A percentile compares a stretch with the other conserved stretches of the same genome.
Evolutionary conservation across 345 rosid species (phyloP).

Genomic region (Viola odorata): DNA sequence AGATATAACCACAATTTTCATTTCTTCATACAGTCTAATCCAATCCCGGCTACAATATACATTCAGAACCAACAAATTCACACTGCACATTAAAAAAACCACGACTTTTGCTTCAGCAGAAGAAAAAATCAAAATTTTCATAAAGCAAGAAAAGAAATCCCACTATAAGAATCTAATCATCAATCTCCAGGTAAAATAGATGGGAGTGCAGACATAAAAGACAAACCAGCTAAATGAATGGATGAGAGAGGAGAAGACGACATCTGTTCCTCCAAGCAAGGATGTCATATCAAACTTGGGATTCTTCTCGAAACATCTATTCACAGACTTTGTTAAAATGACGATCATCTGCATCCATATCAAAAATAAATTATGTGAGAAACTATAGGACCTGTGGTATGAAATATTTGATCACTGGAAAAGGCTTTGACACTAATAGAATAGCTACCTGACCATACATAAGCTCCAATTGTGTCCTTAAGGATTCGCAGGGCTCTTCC

Average conservation of each 20-base stretch:
- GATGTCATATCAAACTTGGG: slow-evolving; percentile 98
- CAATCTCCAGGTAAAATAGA: slow-evolving; percentile 1
- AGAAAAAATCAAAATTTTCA: background rate
- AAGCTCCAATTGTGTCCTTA: slow-evolving; percentile 89
- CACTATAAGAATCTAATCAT: background rate
- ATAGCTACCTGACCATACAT: slow-evolving; percentile 85
- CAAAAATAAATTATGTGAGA: slow-evolving; percentile 12
- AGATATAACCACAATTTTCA: too few species aligned
- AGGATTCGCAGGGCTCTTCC: slow-evolving; percentile 83
- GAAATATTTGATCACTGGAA: background rate
- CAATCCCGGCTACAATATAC: too few species aligned
- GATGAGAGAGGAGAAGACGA: slow-evolving; percentile 93
- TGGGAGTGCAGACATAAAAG: slow-evolving; percentile 11
- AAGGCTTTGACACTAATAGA: background rate
- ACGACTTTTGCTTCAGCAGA: background rate
- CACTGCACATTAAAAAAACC: too few species aligned
- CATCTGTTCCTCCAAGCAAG: slow-evolving; percentile 97
- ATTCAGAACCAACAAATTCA: too few species aligned
- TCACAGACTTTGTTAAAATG: slow-evolving; percentile 85
- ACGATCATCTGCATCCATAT: slow-evolving; percentile 80
- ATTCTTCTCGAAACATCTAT: slow-evolving; percentile 96
- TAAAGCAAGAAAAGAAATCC: background rate
- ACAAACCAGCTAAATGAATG: slow-evolving; percentile 94
- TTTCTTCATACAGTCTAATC: too few species aligned
- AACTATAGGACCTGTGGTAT: slow-evolving; percentile 7